Evolutionary conservation across 306 rosid genomes (phyloP).

Genomic region (Cucurbita moschata): DNA sequence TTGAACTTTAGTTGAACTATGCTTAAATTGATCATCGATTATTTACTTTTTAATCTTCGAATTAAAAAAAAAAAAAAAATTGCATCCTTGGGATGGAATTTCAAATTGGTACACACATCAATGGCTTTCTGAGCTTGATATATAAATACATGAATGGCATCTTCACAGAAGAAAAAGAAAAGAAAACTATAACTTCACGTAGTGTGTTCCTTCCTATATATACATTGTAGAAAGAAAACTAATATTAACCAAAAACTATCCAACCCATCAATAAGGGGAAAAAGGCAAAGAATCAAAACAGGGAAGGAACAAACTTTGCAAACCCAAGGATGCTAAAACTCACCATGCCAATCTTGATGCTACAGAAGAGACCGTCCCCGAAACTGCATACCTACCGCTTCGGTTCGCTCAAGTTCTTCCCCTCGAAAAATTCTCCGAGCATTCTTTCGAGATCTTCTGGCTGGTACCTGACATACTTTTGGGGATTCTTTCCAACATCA

Average conservation of each 20-base stretch:
- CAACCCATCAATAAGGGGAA: background rate
- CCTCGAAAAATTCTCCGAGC: constrained; percentile 94
- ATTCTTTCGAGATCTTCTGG: constrained; percentile 90
- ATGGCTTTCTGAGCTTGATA: background rate
- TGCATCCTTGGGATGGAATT: background rate
- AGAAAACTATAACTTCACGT: background rate
- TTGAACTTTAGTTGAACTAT: too few relatives aligned
- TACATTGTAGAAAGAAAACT: background rate
- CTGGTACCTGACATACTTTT: constrained; percentile 58
- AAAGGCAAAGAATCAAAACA: background rate
- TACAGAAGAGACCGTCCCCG: background rate
- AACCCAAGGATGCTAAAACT: background rate
- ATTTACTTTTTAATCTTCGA: too few relatives aligned
- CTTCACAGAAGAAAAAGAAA: background rate
- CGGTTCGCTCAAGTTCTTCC: constrained; percentile 58
- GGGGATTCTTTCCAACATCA: constrained; percentile 80
- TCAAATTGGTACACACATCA: background rate
- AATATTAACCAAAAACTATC: background rate
- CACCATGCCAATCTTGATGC: background rate
- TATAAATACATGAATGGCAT: background rate
- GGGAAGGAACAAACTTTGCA: too few relatives aligned
- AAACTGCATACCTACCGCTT: constrained; percentile 25
- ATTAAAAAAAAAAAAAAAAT: too few relatives aligned
- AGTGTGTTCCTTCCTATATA: background rate
- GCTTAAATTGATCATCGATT: too few relatives aligned